Evolutionary conservation across 129 eudicot species (phyloP), one percentile per base, ranked within the genome.

Genomic region (Deinandra increscens): DNA sequence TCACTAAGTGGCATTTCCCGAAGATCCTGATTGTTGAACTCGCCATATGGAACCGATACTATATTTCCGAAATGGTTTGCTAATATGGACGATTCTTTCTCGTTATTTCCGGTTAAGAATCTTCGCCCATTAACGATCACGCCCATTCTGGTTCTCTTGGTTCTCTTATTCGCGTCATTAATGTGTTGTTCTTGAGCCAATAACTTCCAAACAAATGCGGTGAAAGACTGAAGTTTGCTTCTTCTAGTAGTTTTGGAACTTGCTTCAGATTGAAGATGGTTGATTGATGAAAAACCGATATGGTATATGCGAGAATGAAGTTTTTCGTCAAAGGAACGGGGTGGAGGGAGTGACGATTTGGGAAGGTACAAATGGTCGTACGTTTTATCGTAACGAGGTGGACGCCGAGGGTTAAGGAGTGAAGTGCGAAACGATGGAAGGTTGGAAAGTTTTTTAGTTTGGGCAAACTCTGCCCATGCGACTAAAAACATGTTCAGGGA

Each of bases 381-480:
- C 9, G 69, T 36, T 5, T 71, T 31, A 51, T 81, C 72, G 5
- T 71, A 75, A 23, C n/a, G 65, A 5, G 60, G 64, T 8, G 92
- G 92, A 53, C 68, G 79, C 20, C 86, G 64, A 14, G 88, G 86
- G 60, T 46, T 68, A 45, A 86, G 76, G 44, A 78, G 60, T 0
- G 92, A 86, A 56, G 80, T 73, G n/a, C 82, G 82, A 60, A 86
- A 81, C 0, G 69, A 78, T 15, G 91, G 91, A 8, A 41, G 51
- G 44, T 0, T 74, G 14, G 82, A 66, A 12, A 56, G 12, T 11
- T 56, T 56, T 7, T 29, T 26, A 1, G 13, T 9, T n/a, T 18
- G 38, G 38, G 63, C 18, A 29, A 23, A 56, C 19, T 56, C 63
- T 9, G 63, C 38, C 63, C 63, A 56, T 12, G 63, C 37, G 7